Base-by-base conservation (phyloP, 257 asterid genomes). In the Ophiorrhiza pumila region DNA sequence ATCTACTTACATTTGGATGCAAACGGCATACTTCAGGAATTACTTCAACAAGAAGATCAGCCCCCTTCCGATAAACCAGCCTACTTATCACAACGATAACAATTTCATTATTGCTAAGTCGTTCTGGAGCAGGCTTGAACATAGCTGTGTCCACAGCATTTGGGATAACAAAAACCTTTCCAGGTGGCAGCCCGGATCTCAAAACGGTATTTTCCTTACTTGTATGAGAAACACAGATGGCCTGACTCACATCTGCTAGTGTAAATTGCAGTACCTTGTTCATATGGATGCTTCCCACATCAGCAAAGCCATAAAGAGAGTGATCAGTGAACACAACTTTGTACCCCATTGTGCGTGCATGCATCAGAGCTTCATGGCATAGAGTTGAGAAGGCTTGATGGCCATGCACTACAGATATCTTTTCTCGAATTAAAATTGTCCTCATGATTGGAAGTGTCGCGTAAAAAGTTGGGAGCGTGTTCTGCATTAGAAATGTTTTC, bases 71-170 rank as follows among this genome's bases (percentile, higher is more conserved):
- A 82, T 94, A 94, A 75, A 94, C 99, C 83, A 94, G 80, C 80
- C 98, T 83, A 85, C 99, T 95, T 76, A 95, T 80, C 73, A 95
- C 99, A 67, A 95, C 90, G 15, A 95, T 87, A 80, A 89, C 89
- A 75, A 90, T 87, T 81, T 90, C 97, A 9, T 79, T 76, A 75
- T 75, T 71, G 80, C 86, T 67, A 75, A 95, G 89, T 62, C 88
- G 83, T 73, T 81, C 79, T 8, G 86, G 87, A 76, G 96, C 96
- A 83, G 96, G 98, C 77, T 82, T 95, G 74, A 92, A 95, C 98
- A 92, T 85, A n/a, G 96, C 92, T 7, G 99, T 92, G 81, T 92
- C 98, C 64, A 92, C 99, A 69, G 96, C 98, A 86, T 95, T 95
- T 37, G 97, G 98, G 79, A 95, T 90, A 52, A 92, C 97, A 78